These are phyloP conservation scores for Filobasidium wieringae DNA, from an alignment of 768 basidiomycete species.

Conservation along the genomic window DNA sequence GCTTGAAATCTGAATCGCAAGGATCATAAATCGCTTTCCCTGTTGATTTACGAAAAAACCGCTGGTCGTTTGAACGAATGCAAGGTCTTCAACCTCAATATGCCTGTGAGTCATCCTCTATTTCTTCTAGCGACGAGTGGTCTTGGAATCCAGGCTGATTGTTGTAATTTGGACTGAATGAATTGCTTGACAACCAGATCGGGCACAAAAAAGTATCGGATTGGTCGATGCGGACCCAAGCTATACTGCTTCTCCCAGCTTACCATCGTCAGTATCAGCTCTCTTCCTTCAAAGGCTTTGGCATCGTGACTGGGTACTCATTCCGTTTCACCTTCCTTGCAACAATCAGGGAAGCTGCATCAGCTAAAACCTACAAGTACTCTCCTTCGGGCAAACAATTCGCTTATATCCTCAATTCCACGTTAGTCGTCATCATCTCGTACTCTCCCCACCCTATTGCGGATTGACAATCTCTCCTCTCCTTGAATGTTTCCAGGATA, in stretches of 20 bases:
- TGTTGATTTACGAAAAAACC: no score
- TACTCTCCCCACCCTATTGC: neutral
- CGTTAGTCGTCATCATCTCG: conserved; percentile 44
- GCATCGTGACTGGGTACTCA: neutral
- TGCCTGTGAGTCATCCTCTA: no score
- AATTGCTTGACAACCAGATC: no score
- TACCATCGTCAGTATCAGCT: conserved; percentile 34
- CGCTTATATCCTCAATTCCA: conserved; percentile 65
- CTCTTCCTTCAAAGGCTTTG: neutral
- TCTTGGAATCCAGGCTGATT: no score
- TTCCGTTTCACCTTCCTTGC: conserved; percentile 5
- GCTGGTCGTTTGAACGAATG: no score
- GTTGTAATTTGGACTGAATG: no score
- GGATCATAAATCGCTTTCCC: no score
- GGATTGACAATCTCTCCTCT: neutral
- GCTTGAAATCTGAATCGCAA: no score
- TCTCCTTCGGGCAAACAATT: conserved; percentile 77
- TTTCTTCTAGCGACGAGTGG: no score
- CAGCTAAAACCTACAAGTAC: conserved; percentile 66
- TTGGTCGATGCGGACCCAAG: conserved; percentile 70
- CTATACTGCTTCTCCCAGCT: conserved; percentile 56
- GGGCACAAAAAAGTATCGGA: conserved; percentile 86
- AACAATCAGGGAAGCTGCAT: conserved; percentile 24
- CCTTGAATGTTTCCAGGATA: conserved; percentile 6
- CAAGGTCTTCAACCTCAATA: no score